Conservation (phyloP, 2,329 filamentous ascomycete species). For the Cladophialophora immunda region DNA sequence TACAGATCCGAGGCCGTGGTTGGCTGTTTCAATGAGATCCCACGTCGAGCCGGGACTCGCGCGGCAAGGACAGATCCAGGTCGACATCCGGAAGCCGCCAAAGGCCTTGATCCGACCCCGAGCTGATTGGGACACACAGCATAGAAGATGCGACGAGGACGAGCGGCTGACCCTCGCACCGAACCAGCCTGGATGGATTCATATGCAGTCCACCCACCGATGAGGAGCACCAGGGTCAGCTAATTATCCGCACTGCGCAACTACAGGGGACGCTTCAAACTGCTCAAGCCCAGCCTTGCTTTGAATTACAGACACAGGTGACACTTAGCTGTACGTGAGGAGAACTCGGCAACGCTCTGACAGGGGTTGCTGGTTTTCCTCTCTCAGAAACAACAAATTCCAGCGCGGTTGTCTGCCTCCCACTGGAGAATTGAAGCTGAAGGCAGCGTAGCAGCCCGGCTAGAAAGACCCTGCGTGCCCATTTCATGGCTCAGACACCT, state of each 20-base stretch:
- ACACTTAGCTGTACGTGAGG: not conserved
- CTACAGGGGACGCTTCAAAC: too few species aligned
- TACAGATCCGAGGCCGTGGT: not conserved
- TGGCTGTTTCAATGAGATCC: not conserved
- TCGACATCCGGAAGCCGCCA: not conserved
- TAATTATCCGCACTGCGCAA: not conserved
- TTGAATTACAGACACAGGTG: not conserved
- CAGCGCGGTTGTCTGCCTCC: too few species aligned
- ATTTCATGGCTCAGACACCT: too few species aligned
- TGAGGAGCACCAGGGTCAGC: not conserved
- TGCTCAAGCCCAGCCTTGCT: not conserved
- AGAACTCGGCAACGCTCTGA: not conserved
- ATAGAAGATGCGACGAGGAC: not conserved
- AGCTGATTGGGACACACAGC: not conserved
- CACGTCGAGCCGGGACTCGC: not conserved
- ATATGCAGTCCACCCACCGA: not conserved
- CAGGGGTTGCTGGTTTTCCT: not conserved
- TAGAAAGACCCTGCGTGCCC: too few species aligned
- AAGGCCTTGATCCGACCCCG: not conserved
- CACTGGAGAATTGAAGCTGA: too few species aligned
- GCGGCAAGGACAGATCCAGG: not conserved
- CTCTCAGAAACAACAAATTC: not conserved
- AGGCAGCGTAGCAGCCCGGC: too few species aligned
- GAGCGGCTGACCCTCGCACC: not conserved
- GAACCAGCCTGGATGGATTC: slow-evolving; percentile 7